phyloP scores from a whole-genome alignment of 78 protist genomes.

The Anaeramoeba flamelloides region DNA sequence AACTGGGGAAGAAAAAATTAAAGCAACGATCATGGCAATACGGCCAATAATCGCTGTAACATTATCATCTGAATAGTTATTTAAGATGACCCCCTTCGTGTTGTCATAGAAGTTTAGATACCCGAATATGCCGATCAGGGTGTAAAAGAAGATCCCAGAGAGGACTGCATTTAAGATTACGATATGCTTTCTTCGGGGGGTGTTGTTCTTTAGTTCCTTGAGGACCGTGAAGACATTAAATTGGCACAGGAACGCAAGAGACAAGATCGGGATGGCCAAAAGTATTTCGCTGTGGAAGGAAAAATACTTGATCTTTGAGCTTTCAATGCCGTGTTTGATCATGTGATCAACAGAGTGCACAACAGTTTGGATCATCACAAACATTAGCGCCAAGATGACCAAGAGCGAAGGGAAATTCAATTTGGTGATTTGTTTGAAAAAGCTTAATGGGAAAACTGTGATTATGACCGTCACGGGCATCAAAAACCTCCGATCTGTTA shows the following conservation, averaged over 20 bases:
- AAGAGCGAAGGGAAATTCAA: neutral
- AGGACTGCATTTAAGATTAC: neutral
- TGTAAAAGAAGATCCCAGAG: neutral
- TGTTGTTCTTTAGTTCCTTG: neutral
- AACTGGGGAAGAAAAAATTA: neutral
- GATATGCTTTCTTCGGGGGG: neutral
- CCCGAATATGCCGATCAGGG: neutral
- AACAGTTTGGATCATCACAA: neutral
- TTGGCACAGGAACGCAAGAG: neutral
- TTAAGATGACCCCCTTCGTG: neutral
- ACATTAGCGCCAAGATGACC: neutral
- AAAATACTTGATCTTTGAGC: neutral
- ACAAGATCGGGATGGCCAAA: neutral
- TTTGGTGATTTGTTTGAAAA: neutral
- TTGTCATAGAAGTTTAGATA: neutral
- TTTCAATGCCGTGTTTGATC: neutral
- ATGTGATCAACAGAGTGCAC: neutral
- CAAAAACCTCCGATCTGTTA: neutral
- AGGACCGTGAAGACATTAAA: neutral
- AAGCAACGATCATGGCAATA: neutral
- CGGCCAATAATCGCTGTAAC: neutral
- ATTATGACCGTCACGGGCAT: neutral
- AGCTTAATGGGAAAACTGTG: neutral
- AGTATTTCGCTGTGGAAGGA: neutral
- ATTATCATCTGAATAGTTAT: neutral